These are phyloP conservation scores for Thymus quinquecostatus DNA, from an alignment of 257 asterid genomes.

Conservation along the genomic window DNA sequence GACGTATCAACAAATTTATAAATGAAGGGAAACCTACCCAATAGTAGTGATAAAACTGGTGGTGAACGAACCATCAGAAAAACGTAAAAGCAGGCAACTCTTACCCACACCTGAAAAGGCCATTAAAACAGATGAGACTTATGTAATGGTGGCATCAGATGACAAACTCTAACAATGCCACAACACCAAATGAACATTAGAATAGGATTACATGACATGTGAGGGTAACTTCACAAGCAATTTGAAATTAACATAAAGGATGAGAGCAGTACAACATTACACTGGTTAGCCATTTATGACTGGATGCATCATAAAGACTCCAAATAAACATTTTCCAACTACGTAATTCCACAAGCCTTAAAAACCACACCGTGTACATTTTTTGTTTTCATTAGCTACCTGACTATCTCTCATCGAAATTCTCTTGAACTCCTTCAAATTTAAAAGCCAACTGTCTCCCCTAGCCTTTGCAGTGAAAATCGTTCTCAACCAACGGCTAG, in stretches of 20 bases:
- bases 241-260: background rate
- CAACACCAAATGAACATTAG: background rate
- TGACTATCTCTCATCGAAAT: background rate
- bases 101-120: slow-evolving; percentile 83
- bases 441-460: background rate
- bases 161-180: background rate
- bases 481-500: background rate
- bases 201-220: background rate
- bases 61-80: slow-evolving; percentile 85
- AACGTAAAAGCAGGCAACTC: slow-evolving; percentile 98
- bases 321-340: background rate
- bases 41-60: slow-evolving; percentile 83
- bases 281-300: background rate
- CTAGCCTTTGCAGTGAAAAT: too few relatives aligned
- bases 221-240: background rate
- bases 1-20: background rate
- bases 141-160: background rate
- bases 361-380: background rate
- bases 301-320: background rate
- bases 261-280: background rate
- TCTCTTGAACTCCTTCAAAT: slow-evolving; percentile 1
- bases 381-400: background rate
- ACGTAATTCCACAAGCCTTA: background rate
- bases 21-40: slow-evolving; percentile 58
- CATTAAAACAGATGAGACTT: slow-evolving; percentile 37